A percentile compares a stretch with the other conserved stretches of the same genome.
Conservation (phyloP, 768 basidiomycete genomes). For the Hypholoma sublateritium region DNA sequence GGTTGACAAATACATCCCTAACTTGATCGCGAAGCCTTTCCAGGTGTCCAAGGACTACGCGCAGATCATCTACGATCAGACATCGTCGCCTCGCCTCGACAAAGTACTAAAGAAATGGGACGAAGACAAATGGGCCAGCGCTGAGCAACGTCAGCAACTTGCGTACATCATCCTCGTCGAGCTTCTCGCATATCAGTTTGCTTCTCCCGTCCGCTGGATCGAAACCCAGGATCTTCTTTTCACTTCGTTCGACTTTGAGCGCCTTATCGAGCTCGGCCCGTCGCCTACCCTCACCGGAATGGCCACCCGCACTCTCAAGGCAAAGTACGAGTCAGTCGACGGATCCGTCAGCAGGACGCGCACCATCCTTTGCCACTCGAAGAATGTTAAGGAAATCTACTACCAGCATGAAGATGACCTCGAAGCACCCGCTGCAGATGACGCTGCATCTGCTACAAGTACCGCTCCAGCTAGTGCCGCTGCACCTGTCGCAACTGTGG, state of each 20-base stretch:
- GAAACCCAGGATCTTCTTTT: conserved; percentile 97
- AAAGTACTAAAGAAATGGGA: conserved; percentile 96
- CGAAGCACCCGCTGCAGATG: conserved; percentile 43
- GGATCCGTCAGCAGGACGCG: conserved; percentile 80
- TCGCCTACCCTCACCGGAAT: conserved; percentile 96
- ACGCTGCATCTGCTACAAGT: conserved; percentile 30
- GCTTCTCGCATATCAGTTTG: conserved; percentile 96
- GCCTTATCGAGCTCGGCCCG: conserved; percentile 94
- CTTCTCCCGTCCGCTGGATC: conserved; percentile 98
- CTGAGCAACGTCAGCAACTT: conserved; percentile 85
- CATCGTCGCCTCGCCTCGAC: conserved; percentile 90
- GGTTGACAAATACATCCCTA: conserved; percentile 94
- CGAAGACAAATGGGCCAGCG: conserved; percentile 79
- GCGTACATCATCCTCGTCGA: conserved; percentile 97
- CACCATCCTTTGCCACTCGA: conserved; percentile 87
- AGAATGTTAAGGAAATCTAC: conserved; percentile 96
- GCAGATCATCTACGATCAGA: conserved; percentile 95
- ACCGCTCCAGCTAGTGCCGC: conserved; percentile 37
- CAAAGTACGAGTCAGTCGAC: conserved; percentile 90
- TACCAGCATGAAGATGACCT: conserved; percentile 94
- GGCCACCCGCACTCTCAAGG: conserved; percentile 87
- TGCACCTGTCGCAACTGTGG: conserved; percentile 38
- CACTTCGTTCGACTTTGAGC: conserved; percentile 81
- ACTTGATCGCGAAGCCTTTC: conserved; percentile 89
- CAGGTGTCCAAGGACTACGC: conserved; percentile 84